A percentile compares a stretch with the other conserved stretches of the same genome.
Conservation (phyloP, 176 grass and related monocot genomes). For the Urochloa ruziziensis region DNA sequence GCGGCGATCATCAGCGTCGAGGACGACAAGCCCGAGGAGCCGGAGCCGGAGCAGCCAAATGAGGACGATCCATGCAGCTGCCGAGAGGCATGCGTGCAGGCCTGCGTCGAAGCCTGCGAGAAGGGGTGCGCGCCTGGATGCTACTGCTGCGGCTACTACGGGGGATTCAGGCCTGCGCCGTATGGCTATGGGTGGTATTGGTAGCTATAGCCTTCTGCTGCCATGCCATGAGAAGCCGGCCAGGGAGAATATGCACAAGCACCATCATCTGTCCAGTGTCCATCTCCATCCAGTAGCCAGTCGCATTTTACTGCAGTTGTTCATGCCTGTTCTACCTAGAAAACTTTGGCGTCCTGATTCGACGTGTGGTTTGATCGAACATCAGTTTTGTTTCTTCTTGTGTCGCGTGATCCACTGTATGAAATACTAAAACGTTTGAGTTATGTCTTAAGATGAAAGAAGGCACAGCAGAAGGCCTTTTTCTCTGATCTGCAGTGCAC, state of each 20-base stretch:
- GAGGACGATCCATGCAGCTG: not conserved
- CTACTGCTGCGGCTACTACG: slow-evolving; percentile 16
- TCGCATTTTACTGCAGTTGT: not conserved
- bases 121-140: not conserved
- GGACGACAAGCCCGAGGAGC: not conserved
- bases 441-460: too few species aligned
- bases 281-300: too few species aligned
- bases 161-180: not conserved
- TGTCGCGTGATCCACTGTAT: too few species aligned
- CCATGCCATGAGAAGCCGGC: too few species aligned
- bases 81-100: not conserved
- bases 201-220: too few species aligned
- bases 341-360: not conserved
- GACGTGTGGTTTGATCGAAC: too few species aligned
- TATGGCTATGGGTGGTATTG: not conserved
- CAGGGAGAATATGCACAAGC: too few species aligned
- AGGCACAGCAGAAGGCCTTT: too few species aligned
- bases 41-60: not conserved
- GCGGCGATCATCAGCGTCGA: slow-evolving; percentile 27
- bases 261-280: too few species aligned
- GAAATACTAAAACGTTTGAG: too few species aligned
- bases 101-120: not conserved
- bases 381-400: too few species aligned
- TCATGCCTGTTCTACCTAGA: not conserved
- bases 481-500: too few species aligned